Evolutionary conservation across 768 basidiomycete species (phyloP), one percentile per base, ranked within the genome.

Genomic region (Phanerochaete carnosa): DNA sequence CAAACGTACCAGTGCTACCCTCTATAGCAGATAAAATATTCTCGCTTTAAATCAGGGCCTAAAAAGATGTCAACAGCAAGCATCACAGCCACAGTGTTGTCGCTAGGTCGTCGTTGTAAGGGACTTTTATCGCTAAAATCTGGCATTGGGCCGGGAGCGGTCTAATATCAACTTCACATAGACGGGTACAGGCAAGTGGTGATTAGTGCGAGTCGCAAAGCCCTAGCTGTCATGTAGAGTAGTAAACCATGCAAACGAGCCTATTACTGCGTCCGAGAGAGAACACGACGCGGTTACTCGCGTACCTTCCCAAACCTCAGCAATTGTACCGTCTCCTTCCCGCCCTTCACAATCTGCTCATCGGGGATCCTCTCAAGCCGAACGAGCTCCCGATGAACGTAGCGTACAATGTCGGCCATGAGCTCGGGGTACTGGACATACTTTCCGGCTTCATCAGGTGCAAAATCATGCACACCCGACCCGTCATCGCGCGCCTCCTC

Each of bases 381-480:
- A 19, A 77, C 75, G 33, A 90, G 75, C 75, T 96, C 95, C 56
- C 84, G 76, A 50, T 94, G 78, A 19, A 92, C 72, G 66, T 92
- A 95, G 37, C 58, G 63, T 45, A 90, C 87, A 16, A 94, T 71
- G 26, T 80, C 79, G 25, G 87, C 81, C 83, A 97, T 87, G 11
- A 88, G 79, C 68, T 87, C 81, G 1, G 92, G 89, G 67, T 92
- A 90, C 55, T 79, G 75, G 13, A 95, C 78, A 64, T 92, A 90
- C 66, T 84, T 82, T 70, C 83, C 81, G n/a, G 75, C 81, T 64
- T 90, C 83, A 23, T 75, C 69, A 0, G 82, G 79, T 15, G 76
- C 69, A 70, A 87, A 91, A 70, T 91, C 90, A 59, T 87, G 82
- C 35, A 92, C 88, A 13, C 90, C 87, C 11, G 85, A 87, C 25